These are phyloP conservation scores for Aureobasidium melanogenum DNA, from an alignment of 2,329 filamentous ascomycete genomes.

Conservation along the genomic window DNA sequence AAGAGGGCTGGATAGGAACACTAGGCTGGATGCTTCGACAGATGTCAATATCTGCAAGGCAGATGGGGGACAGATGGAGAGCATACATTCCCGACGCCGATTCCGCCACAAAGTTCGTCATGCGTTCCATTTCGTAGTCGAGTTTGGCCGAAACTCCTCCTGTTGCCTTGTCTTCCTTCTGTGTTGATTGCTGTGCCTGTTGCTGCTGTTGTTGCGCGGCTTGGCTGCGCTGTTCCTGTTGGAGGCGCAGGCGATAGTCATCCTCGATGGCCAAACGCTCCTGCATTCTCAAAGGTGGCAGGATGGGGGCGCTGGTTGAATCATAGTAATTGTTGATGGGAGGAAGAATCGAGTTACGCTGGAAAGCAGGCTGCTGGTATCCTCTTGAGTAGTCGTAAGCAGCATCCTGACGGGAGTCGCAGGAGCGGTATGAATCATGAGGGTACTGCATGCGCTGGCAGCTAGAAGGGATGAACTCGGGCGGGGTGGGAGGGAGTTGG, in stretches of 20 bases:
- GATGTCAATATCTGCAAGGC: constrained; percentile 54
- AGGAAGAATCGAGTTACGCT: constrained; percentile 23
- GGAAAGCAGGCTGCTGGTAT: constrained; percentile 17
- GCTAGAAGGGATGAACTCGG: constrained; percentile 37
- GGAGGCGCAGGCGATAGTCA: constrained; percentile 28
- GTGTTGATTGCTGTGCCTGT: constrained; percentile 28
- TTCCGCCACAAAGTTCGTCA: constrained; percentile 90
- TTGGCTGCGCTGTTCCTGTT: constrained; percentile 29
- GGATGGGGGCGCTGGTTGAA: constrained; percentile 33
- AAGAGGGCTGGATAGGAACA: constrained; percentile 53
- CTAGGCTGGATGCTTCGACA: constrained; percentile 54
- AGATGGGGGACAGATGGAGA: constrained; percentile 45
- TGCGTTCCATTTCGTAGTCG: constrained; percentile 93
- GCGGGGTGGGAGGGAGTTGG: constrained; percentile 39
- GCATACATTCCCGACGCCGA: constrained; percentile 70
- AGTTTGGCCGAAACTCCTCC: constrained; percentile 89
- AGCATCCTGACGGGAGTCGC: constrained; percentile 33
- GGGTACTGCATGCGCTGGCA: constrained; percentile 39
- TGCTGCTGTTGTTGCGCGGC: constrained; percentile 29
- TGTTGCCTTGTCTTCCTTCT: constrained; percentile 57
- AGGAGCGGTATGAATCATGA: constrained; percentile 34
- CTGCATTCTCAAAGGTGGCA: constrained; percentile 39
- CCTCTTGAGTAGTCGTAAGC: constrained; percentile 36
- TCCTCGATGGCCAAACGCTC: constrained; percentile 31
- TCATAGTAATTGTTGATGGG: constrained; percentile 35